Conservation (phyloP, 257 asterid species). For the Verbascum thapsus region DNA sequence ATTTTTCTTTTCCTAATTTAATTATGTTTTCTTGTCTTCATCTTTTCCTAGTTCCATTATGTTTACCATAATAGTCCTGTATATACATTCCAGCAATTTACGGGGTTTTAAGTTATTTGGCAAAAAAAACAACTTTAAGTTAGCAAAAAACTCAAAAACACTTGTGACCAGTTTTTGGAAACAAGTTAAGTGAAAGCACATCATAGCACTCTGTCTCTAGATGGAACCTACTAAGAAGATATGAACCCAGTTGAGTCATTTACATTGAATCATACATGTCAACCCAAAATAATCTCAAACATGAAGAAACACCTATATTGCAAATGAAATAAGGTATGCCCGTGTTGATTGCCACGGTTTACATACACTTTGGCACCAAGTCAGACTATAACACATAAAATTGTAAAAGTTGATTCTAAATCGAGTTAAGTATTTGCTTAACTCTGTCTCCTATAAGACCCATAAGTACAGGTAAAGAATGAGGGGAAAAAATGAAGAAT, state of each 20-base stretch:
- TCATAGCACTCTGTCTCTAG: too few relatives aligned
- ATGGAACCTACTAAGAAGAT: background rate
- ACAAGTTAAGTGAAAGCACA: too few relatives aligned
- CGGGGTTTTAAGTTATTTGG: too few relatives aligned
- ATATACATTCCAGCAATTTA: too few relatives aligned
- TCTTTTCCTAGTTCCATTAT: too few relatives aligned
- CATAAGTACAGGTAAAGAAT: slow-evolving; percentile 22
- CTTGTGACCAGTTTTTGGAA: too few relatives aligned
- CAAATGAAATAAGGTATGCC: background rate
- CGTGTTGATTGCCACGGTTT: background rate
- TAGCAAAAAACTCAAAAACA: too few relatives aligned
- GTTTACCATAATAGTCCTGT: too few relatives aligned
- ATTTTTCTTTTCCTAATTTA: too few relatives aligned
- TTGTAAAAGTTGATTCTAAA: background rate
- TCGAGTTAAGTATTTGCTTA: background rate
- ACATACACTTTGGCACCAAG: background rate
- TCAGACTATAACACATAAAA: background rate
- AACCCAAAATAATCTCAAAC: background rate
- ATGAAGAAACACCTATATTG: background rate
- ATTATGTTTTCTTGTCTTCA: too few relatives aligned
- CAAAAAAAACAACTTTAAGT: too few relatives aligned
- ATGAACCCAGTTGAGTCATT: background rate
- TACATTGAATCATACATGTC: background rate
- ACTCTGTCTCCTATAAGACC: background rate
- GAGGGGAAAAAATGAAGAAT: too few relatives aligned